Percentiles rank a stretch among this genome's conserved stretches.
These are phyloP conservation scores for Aspergillus candidus DNA, from an alignment of 2,329 filamentous ascomycete species.

Conservation along the genomic window DNA sequence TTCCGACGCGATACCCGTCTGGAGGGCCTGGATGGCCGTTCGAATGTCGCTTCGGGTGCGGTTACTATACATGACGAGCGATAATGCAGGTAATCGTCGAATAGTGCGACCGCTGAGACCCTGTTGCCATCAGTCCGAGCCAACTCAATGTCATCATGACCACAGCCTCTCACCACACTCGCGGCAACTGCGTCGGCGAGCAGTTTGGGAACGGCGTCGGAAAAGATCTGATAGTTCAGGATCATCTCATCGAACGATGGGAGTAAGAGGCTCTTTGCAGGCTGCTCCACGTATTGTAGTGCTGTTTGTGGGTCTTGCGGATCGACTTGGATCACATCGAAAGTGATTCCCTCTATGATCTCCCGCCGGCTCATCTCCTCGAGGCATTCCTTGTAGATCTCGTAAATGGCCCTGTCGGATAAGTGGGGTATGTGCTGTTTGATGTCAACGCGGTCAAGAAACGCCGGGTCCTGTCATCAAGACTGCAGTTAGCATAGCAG, in stretches of 20 bases:
- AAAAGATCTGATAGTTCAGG: conserved; percentile 24
- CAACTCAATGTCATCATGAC: neutral
- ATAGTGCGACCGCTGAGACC: conserved; percentile 40
- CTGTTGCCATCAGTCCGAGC: conserved; percentile 6
- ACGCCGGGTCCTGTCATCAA: conserved; percentile 36
- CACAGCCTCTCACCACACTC: conserved; percentile 21
- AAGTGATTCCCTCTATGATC: conserved; percentile 27
- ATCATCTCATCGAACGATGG: conserved; percentile 26
- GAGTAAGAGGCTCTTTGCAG: conserved; percentile 16
- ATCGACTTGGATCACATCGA: conserved; percentile 21
- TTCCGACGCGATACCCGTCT: conserved; percentile 32
- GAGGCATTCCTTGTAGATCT: conserved; percentile 45
- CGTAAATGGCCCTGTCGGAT: conserved; percentile 37
- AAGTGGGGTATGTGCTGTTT: conserved; percentile 41
- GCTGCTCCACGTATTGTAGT: conserved; percentile 25
- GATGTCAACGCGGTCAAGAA: conserved; percentile 46
- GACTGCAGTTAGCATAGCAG: too few species aligned
- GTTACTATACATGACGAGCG: conserved; percentile 37
- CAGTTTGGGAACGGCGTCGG: conserved; percentile 21
- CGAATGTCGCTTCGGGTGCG: conserved; percentile 28
- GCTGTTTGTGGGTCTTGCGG: conserved; percentile 18
- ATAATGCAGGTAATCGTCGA: conserved; percentile 36
- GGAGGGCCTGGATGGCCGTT: conserved; percentile 35
- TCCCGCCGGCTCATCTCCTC: conserved; percentile 39
- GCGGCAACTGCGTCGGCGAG: conserved; percentile 23